Base-by-base conservation (phyloP, 257 asterid species). In the Fraxinus anomala region DNA sequence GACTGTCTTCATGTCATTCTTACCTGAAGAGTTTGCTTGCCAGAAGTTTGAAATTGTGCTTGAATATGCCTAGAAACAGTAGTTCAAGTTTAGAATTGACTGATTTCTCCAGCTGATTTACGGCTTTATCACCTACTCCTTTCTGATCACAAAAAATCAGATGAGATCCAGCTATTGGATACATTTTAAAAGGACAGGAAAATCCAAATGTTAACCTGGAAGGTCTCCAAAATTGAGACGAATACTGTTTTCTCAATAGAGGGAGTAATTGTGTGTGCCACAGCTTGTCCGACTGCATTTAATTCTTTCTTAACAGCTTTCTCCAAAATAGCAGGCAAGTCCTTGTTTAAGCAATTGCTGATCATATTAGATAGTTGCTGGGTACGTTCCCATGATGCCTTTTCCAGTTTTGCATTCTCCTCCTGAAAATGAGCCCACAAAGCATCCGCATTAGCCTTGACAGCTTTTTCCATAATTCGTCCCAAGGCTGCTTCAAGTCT, bases 1-100 rank as follows among this genome's bases (percentile, higher is more conserved):
- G 66, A 56, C 26, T 54, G 26, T 19, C 65, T 54, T 36, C 31
- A 36, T n/a, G 28, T 68, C 47, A 30, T 68, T 72, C 80, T 49
- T 82, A 93, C 99, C 96, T 93, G 98, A 80, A 96, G 94, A 76
- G 95, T 96, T 88, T 92, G 99, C 88, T 87, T 96, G 85, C 98
- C 99, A 80, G 97, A 89, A 78, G 97, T 92, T 85, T 89, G 98
- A 85, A 96, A 93, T 68, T 96, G 99, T 51, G 87, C 82, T 81
- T 93, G 98, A 81, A 96, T 89, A 78, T 96, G 97, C 81, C 94
- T 91, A 70, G 91, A 88, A 86, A 96, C 94, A 7, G 91, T 79
- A 72, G 92, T 82, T 86, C 99, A 63, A 96, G 96, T 88, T 93
- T 96, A 75, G 97, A 76, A 83, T 80, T 88, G 78, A 96, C 89